These are phyloP conservation scores for Trifolium fragiferum DNA, from an alignment of 306 rosid genomes.

Conservation along the genomic window DNA sequence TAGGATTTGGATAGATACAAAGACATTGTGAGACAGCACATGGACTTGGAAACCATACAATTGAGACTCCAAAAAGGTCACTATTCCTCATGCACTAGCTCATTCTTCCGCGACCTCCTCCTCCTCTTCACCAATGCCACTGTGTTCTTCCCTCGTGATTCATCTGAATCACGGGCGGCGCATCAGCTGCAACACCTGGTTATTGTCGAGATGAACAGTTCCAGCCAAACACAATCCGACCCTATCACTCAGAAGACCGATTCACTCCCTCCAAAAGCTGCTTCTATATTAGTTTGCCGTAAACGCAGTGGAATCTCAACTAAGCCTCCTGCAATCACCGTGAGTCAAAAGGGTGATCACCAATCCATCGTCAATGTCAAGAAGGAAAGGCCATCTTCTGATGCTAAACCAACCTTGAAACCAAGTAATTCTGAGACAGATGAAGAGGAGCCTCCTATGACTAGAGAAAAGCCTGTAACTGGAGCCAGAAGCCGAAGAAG, in stretches of 20 bases:
- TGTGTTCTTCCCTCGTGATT: constrained; percentile 63
- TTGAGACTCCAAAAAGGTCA: constrained; percentile 54
- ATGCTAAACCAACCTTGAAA: constrained; percentile 50
- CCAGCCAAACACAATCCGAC: constrained; percentile 35
- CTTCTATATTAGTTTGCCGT: constrained; percentile 80
- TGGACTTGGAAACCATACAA: constrained; percentile 68
- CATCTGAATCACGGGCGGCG: constrained; percentile 54
- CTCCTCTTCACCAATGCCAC: constrained; percentile 66
- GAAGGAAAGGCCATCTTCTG: constrained; percentile 52
- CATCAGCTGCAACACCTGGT: constrained; percentile 54
- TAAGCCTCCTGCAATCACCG: constrained; percentile 54
- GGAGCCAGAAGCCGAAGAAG: constrained; percentile 78
- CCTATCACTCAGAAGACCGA: constrained; percentile 45
- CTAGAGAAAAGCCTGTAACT: constrained; percentile 69
- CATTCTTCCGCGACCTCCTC: constrained; percentile 69
- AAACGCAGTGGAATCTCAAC: constrained; percentile 62
- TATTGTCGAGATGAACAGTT: constrained; percentile 49
- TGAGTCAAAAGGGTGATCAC: constrained; percentile 52
- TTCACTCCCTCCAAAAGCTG: constrained; percentile 51
- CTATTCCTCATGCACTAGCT: constrained; percentile 50
- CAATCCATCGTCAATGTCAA: constrained; percentile 49
- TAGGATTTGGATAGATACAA: constrained; percentile 69
- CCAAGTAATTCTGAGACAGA: constrained; percentile 47
- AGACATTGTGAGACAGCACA: constrained; percentile 57
- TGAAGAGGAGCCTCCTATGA: constrained; percentile 54